Conservation (phyloP, 2,329 filamentous ascomycete species). For the Biscogniauxia sp. region DNA sequence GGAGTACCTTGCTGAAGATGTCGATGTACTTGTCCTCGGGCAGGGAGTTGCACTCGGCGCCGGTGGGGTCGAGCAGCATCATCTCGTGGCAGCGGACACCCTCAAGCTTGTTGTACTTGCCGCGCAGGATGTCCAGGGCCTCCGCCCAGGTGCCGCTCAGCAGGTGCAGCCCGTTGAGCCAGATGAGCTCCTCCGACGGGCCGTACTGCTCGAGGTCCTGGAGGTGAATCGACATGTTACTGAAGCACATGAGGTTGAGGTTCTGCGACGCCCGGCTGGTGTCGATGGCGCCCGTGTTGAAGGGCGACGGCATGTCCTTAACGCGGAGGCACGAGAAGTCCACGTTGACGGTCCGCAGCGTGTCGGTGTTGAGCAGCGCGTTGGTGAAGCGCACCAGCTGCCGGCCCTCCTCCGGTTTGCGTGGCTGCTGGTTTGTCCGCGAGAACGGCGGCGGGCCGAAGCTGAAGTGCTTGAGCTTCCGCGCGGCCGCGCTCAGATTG, state of each 20-base stretch:
- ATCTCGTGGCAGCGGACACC: not conserved
- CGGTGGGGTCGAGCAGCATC: not conserved
- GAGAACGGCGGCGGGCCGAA: not conserved
- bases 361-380: not conserved
- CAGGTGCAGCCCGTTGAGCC: not conserved
- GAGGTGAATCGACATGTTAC: conserved; percentile 1
- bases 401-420: not conserved
- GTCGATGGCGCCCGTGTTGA: not conserved
- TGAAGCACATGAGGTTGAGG: not conserved
- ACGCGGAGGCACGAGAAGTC: not conserved
- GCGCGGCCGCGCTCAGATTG: not conserved
- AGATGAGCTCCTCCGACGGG: not conserved
- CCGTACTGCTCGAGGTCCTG: conserved; percentile 4
- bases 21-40: not conserved
- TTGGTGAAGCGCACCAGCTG: not conserved
- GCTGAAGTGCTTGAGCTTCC: not conserved
- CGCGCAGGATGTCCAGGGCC: conserved; percentile 4
- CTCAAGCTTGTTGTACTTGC: not conserved
- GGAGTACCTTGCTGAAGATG: not conserved
- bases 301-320: not conserved
- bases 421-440: not conserved
- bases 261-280: not conserved
- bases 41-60: not conserved
- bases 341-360: not conserved
- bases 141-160: conserved; percentile 3